Evolutionary conservation across 1,284 basidiomycete species (phyloP).

Genomic region (Puccinia hordei): DNA sequence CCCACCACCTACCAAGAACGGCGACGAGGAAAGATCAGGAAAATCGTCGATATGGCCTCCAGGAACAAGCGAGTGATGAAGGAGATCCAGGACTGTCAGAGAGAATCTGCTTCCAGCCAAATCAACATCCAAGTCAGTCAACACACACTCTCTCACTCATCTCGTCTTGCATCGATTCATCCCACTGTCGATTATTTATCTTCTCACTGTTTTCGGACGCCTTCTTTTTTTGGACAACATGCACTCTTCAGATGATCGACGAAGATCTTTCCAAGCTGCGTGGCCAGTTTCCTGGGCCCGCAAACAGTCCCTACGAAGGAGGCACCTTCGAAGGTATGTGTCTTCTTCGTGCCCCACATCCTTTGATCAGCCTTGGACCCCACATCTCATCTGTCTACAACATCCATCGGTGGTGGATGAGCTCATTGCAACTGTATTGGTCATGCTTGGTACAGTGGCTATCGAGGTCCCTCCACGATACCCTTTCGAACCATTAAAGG

Average conservation of each 20-base stretch:
- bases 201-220: not conserved
- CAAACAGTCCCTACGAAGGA: conserved; percentile 87
- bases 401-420: not conserved
- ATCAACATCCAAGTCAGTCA: conserved; percentile 29
- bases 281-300: conserved; percentile 84
- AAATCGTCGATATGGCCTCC: not conserved
- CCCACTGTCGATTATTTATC: no score
- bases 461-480: conserved; percentile 52
- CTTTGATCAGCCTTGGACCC: not conserved
- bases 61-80: conserved; percentile 44
- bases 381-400: not conserved
- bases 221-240: no score
- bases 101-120: conserved; percentile 10
- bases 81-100: conserved; percentile 55
- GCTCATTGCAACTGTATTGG: not conserved
- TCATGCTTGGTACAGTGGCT: no score
- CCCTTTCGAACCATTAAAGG: conserved; percentile 95
- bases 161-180: not conserved
- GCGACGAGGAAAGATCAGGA: no score
- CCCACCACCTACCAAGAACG: no score
- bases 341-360: conserved; percentile 33
- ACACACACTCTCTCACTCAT: not conserved
- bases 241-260: conserved; percentile 36
- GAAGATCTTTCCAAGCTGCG: conserved; percentile 83
- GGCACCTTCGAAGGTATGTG: conserved; percentile 78